phyloP scores from a whole-genome alignment of 1,284 basidiomycete genomes.

The Trametes polyzona region DNA sequence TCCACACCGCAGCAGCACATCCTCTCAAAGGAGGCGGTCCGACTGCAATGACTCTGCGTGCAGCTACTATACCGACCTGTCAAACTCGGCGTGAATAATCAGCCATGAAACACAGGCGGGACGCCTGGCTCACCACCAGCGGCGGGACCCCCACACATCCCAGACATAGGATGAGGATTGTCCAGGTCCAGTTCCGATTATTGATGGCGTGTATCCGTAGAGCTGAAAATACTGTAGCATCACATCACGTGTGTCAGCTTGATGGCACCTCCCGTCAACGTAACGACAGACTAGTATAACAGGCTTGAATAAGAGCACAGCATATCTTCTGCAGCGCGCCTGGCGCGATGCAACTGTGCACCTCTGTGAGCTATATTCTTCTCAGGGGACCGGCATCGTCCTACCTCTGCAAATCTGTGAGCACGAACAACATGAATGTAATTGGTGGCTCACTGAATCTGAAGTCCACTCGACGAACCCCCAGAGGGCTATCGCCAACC shows the following conservation, averaged over 20 bases:
- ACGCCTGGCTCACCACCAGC: background rate
- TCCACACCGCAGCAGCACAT: background rate
- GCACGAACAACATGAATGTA: background rate
- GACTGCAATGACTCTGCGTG: background rate
- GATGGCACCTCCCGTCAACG: background rate
- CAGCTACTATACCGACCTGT: background rate
- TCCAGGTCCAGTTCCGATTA: slow-evolving; percentile 8
- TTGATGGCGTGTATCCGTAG: slow-evolving; percentile 21
- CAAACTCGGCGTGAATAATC: no score
- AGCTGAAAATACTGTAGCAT: slow-evolving; percentile 9
- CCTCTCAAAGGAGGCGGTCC: background rate
- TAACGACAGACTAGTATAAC: background rate
- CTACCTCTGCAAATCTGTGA: background rate
- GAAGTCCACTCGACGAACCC: background rate
- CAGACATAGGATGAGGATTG: slow-evolving; percentile 2
- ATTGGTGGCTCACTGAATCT: background rate
- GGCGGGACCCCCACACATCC: background rate
- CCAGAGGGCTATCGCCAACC: background rate
- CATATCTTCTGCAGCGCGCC: background rate
- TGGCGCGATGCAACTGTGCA: background rate
- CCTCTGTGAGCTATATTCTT: background rate
- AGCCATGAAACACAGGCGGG: no score
- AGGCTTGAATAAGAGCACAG: background rate
- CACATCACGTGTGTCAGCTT: background rate
- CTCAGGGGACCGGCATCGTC: background rate